Evolutionary conservation across 2,329 filamentous ascomycete genomes (phyloP), one percentile per base, ranked within the genome.

Genomic region (Hypoxylon rubiginosum): DNA sequence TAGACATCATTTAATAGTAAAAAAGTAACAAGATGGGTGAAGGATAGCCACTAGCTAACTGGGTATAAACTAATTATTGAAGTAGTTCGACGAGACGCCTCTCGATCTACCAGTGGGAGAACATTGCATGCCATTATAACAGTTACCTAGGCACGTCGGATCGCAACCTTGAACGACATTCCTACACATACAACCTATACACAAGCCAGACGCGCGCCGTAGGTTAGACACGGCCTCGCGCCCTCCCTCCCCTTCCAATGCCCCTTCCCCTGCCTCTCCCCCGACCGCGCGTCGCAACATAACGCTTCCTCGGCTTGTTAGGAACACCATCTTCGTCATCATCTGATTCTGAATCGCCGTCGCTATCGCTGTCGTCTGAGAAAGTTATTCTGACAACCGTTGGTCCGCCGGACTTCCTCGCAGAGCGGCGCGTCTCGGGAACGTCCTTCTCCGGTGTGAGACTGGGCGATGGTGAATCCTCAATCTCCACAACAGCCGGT

Each of bases 341-440:
- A 17, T 69, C 66, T 28, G n/a, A n/a, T n/a, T 62, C 53, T 13
- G 59, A 67, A 10, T 13, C 62, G 19, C 72, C 72, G 10, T 63
- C 69, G 11, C 55, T 51, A 4, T 59, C 69, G 53, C 58, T 67
- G 24, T 71, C 68, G 21, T 68, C 68, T 1, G 70, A 69, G 7
- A 45, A 48, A 3, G 58, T 49, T 1, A 76, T 50, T 50, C 71
- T 66, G 10, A 76, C 74, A 34, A 76, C 53, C 0, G 72, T 76
- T 9, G 72, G 72, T 3, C 69, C 61, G 17, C 50, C 55, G 15
- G 61, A 53, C 55, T 62, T 72, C 51, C 50, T 67, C 5, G 17
- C 46, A 2, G 62, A 30, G 21, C 58, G 68, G 21, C 17, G 58
- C 26, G 39, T 36, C n/a, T 56, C 55, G 11, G 54, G 41, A 15